Percentiles rank a stretch among this genome's conserved stretches.
phyloP scores from a whole-genome alignment of 2,329 filamentous ascomycete genomes.

The Pseudogymnoascus sp. region DNA sequence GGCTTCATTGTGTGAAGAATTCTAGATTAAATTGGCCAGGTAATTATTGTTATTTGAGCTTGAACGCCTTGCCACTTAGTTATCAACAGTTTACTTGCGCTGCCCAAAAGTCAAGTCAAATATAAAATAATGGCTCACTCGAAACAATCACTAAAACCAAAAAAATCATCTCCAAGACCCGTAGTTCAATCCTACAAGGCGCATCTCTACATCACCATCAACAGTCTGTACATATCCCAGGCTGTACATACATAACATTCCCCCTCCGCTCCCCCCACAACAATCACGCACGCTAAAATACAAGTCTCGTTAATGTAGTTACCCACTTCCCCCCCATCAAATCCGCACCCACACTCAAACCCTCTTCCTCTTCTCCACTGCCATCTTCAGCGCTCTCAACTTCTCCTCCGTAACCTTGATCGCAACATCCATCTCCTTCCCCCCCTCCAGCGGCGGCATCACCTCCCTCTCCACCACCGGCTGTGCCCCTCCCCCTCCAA shows the following conservation, averaged over 20 bases:
- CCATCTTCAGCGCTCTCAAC: slow-evolving; percentile 64
- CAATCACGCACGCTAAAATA: slow-evolving; percentile 4
- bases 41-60: no score
- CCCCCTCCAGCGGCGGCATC: slow-evolving; percentile 20
- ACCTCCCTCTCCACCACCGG: slow-evolving; percentile 22
- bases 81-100: no score
- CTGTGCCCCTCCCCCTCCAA: slow-evolving; percentile 11
- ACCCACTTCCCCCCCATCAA: background rate
- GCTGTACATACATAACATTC: background rate
- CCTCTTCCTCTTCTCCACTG: slow-evolving; percentile 44
- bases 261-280: background rate
- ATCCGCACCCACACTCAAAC: background rate
- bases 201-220: background rate
- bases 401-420: slow-evolving; percentile 71
- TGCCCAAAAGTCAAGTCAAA: background rate
- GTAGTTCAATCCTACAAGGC: background rate
- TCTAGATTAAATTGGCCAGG: no score
- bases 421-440: slow-evolving; percentile 26
- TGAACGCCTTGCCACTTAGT: no score
- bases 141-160: background rate
- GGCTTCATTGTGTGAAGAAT: no score
- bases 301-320: slow-evolving; percentile 5
- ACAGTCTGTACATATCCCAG: background rate
- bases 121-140: background rate
- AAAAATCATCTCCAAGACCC: background rate